Base-by-base conservation (phyloP, 1,284 basidiomycete genomes). In the Cutaneotrichosporon dermatis region DNA sequence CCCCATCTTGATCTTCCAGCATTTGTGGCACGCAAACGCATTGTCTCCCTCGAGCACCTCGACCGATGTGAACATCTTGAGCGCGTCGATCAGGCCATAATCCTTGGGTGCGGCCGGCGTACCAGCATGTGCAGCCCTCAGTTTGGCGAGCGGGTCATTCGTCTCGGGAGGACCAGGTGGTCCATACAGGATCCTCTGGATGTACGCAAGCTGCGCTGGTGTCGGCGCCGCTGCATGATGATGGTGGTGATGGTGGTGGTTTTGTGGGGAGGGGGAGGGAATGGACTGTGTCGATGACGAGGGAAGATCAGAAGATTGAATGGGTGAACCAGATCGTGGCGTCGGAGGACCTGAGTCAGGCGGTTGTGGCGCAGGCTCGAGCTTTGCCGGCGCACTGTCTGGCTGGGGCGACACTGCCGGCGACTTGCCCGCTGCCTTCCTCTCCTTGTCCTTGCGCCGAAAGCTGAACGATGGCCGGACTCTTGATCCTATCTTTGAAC, bases 11-110 rank as follows among this genome's bases (percentile, higher is more conserved):
- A 75, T 66, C 79, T 92, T 90, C 93, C 93, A 97, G 79, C 93
- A 97, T 58, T 88, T 83, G 67, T 89, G 83, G 75, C 93, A 97
- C 0, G 92, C 90, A 62, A 96, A 94, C 79, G 87, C 88, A 69
- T 97, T 96, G 66, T 95, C 92, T 1, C 91, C 92, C 66, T 96
- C 90, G 36, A 97, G 79, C 6, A 92, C 84, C 72, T 97, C 93
- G 16, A 95, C 92, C 4, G 87, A 82, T 0, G 92, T 96, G 75
- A 97, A 97, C 76, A 88, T 83, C 61, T 86, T 82, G 60, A 97
- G 77, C 63, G 89, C 90, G 58, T 80, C 79, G 51, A 81, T 75
- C 11, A 85, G 66, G 16, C 81, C 81, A 5, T 62, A 68, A 46
- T 61, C 65, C 36, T 54, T n/a, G 41, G 41, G 40, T 12, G 4